Conservation (phyloP, 2,329 filamentous ascomycete genomes). For the Coniochaeta sp. region DNA sequence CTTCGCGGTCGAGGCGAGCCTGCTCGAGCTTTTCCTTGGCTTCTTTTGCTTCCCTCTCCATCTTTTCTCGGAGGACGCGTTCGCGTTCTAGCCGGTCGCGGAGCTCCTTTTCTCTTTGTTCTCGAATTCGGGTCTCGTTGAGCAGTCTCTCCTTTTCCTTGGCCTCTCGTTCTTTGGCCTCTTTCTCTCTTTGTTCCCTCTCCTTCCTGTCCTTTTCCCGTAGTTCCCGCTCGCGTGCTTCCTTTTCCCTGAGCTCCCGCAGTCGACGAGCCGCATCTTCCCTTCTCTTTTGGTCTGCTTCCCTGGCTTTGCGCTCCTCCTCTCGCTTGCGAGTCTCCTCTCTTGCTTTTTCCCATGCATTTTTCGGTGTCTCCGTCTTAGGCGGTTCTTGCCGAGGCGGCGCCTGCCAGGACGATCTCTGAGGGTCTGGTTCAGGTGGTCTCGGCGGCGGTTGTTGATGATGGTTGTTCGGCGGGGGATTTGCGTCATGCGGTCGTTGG, state of each 20-base stretch:
- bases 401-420: no score
- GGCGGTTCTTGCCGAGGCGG: constrained; percentile 16
- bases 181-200: constrained; percentile 21
- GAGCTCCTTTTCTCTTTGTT: constrained; percentile 9
- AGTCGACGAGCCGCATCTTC: constrained; percentile 48
- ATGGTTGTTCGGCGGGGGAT: constrained; percentile 8
- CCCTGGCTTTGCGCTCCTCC: constrained; percentile 54
- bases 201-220: constrained; percentile 24
- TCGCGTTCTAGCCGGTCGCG: constrained; percentile 22
- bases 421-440: constrained; percentile 14
- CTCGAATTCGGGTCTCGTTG: constrained; percentile 18
- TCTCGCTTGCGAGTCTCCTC: constrained; percentile 59
- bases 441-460: constrained; percentile 14
- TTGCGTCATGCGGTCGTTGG: background rate
- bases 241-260: constrained; percentile 28
- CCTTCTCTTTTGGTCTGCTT: constrained; percentile 53
- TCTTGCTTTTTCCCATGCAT: constrained; percentile 61
- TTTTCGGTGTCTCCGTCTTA: constrained; percentile 32
- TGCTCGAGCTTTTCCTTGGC: constrained; percentile 19
- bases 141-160: constrained; percentile 27
- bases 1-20: constrained; percentile 18
- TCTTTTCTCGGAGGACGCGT: constrained; percentile 18
- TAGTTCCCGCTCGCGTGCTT: constrained; percentile 25
- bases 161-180: constrained; percentile 32
- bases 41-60: constrained; percentile 2